Evolutionary conservation across 2,329 filamentous ascomycete species (phyloP).

Genomic region (Xylariaceae sp.): DNA sequence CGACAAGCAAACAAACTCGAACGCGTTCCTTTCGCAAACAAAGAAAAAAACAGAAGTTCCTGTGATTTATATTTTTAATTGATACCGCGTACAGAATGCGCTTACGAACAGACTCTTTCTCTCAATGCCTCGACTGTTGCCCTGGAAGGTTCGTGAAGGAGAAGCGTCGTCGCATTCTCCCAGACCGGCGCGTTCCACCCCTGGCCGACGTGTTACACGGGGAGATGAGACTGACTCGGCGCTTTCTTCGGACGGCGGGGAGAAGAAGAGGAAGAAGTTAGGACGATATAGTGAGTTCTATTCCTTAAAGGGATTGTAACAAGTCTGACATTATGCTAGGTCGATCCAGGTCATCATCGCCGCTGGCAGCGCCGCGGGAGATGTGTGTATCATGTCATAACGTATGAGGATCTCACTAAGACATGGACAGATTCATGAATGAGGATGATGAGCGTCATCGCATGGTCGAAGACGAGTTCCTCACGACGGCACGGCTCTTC

Average conservation of each 20-base stretch:
- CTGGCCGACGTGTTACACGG: constrained; percentile 7
- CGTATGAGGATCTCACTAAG: constrained; percentile 6
- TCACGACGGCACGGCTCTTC: constrained; percentile 61
- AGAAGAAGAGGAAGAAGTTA: constrained; percentile 6
- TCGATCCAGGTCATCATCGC: constrained; percentile 44
- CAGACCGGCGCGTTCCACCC: constrained; percentile 16
- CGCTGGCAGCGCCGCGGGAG: constrained; percentile 44
- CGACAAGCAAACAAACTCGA: no score
- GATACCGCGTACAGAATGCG: constrained; percentile 1
- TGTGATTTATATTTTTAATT: neutral
- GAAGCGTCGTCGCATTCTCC: constrained; percentile 9
- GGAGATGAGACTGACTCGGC: neutral
- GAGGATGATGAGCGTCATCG: constrained; percentile 69
- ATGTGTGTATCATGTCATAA: constrained; percentile 32
- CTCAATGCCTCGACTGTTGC: constrained; percentile 47
- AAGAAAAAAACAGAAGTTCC: no score
- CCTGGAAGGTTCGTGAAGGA: constrained; percentile 41
- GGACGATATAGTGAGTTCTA: constrained; percentile 13
- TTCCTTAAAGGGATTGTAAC: no score
- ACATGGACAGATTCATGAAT: constrained; percentile 53
- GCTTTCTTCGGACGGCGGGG: constrained; percentile 11
- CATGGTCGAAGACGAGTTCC: constrained; percentile 81
- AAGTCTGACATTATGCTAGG: constrained; percentile 11
- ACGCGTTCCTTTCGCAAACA: no score
- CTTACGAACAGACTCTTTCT: neutral